Percentiles rank a stretch among this genome's conserved stretches.
phyloP scores from a whole-genome alignment of 1,284 basidiomycete genomes.

The Ustilago xerochloae region DNA sequence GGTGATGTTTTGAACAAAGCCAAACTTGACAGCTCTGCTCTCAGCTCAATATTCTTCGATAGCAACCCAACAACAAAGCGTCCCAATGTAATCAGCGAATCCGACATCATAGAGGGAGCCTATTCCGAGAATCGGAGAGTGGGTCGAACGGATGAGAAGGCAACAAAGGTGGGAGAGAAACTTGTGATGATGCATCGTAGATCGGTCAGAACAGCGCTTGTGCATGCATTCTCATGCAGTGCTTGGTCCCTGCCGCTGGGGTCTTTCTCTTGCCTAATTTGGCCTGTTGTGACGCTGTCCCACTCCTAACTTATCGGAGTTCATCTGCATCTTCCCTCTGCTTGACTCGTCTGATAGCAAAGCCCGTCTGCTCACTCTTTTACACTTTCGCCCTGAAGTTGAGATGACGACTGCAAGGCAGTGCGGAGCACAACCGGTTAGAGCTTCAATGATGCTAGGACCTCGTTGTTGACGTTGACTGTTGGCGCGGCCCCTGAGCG shows the following conservation, averaged over 20 bases:
- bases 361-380: not conserved
- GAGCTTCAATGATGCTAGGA: conserved; percentile 11
- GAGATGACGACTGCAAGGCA: not conserved
- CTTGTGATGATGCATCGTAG: conserved; percentile 24
- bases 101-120: not conserved
- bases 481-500: conserved; percentile 11
- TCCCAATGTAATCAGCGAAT: not conserved
- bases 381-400: too few relatives aligned
- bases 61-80: not conserved
- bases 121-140: not conserved
- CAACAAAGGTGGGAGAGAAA: not conserved
- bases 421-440: not conserved
- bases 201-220: conserved; percentile 28
- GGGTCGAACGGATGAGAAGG: not conserved
- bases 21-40: conserved; percentile 30
- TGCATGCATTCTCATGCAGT: conserved; percentile 29
- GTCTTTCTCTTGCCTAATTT: conserved; percentile 23
- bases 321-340: not conserved
- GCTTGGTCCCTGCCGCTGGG: conserved; percentile 11
- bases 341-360: not conserved
- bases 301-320: conserved; percentile 12
- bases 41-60: not conserved
- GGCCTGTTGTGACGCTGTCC: conserved; percentile 19
- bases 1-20: conserved; percentile 21
- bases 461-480: not conserved